Evolutionary conservation across 1,139 yeast species (phyloP).

Genomic region (Yamadazyma trypodendri): DNA sequence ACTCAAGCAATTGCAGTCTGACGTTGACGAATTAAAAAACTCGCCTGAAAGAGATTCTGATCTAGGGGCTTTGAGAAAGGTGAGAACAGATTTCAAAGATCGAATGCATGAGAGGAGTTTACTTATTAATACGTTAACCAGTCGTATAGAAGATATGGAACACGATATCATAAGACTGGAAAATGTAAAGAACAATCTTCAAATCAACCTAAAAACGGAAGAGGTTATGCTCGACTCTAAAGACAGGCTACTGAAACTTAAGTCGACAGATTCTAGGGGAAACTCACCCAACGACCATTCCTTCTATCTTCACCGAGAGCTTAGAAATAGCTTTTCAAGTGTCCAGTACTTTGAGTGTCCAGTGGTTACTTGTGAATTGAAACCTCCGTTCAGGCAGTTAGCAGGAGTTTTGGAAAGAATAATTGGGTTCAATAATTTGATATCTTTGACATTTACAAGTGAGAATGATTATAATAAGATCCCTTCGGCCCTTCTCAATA

Average conservation of each 20-base stretch:
- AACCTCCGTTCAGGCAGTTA: slow-evolving; percentile 33
- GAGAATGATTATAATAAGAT: slow-evolving; percentile 31
- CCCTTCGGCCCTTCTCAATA: slow-evolving; percentile 26
- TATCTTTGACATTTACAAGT: slow-evolving; percentile 45
- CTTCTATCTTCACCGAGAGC: slow-evolving; percentile 28
- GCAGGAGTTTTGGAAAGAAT: slow-evolving; percentile 60
- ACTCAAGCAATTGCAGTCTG: slow-evolving; percentile 15
- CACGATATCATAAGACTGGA: slow-evolving; percentile 10
- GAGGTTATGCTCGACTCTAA: slow-evolving; percentile 4
- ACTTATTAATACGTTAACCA: neutral
- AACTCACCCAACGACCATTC: slow-evolving; percentile 13
- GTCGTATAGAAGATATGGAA: slow-evolving; percentile 20
- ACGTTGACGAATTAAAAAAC: slow-evolving; percentile 16
- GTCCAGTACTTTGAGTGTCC: slow-evolving; percentile 71
- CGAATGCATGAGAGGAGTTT: neutral
- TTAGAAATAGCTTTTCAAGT: slow-evolving; percentile 32
- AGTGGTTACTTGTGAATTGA: slow-evolving; percentile 59
- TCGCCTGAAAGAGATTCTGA: neutral
- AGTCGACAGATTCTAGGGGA: neutral
- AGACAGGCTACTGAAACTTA: slow-evolving; percentile 5
- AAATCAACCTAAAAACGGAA: slow-evolving; percentile 1
- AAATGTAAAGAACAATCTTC: neutral
- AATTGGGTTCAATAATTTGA: slow-evolving; percentile 51
- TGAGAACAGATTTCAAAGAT: neutral
- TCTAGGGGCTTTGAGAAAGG: neutral